A percentile compares a stretch with the other conserved stretches of the same genome.
Evolutionary conservation across 2,329 filamentous ascomycete species (phyloP).

Genomic region (Tolypocladium cylindrosporum): DNA sequence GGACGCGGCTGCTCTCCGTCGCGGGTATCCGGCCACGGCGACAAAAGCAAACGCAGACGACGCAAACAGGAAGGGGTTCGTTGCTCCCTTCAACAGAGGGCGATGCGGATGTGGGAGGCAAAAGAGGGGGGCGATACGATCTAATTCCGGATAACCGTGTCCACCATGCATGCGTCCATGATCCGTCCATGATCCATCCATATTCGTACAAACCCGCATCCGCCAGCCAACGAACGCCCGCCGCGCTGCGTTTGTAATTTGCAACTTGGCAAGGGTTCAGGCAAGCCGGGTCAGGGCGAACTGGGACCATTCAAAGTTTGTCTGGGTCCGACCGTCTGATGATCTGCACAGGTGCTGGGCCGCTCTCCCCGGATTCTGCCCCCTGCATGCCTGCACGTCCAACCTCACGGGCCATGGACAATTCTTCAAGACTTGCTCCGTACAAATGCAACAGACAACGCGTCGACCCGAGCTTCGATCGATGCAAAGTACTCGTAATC

Average conservation of each 20-base stretch:
- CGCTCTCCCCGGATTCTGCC: not conserved
- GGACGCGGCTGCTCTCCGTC: not conserved
- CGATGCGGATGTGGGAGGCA: not conserved
- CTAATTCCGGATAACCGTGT: not conserved
- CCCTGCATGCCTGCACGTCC: not conserved
- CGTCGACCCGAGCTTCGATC: not conserved
- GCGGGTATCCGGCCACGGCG: not conserved
- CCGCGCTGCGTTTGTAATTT: not conserved
- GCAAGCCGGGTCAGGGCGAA: not conserved
- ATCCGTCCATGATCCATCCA: not conserved
- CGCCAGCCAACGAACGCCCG: not conserved
- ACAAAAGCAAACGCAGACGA: not conserved
- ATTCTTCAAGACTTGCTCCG: no score
- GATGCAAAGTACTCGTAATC: no score
- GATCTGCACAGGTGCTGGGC: not conserved
- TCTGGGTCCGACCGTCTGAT: not conserved
- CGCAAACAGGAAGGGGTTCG: not conserved
- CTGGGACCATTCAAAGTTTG: not conserved
- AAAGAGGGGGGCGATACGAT: not conserved
- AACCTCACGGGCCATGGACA: no score
- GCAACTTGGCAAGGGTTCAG: not conserved
- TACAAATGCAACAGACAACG: no score
- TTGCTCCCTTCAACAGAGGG: not conserved
- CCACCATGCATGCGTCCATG: not conserved
- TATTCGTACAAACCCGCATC: not conserved